These are phyloP conservation scores for Zelonia costaricensis DNA, from an alignment of 208 protist genomes.

Conservation along the genomic window DNA sequence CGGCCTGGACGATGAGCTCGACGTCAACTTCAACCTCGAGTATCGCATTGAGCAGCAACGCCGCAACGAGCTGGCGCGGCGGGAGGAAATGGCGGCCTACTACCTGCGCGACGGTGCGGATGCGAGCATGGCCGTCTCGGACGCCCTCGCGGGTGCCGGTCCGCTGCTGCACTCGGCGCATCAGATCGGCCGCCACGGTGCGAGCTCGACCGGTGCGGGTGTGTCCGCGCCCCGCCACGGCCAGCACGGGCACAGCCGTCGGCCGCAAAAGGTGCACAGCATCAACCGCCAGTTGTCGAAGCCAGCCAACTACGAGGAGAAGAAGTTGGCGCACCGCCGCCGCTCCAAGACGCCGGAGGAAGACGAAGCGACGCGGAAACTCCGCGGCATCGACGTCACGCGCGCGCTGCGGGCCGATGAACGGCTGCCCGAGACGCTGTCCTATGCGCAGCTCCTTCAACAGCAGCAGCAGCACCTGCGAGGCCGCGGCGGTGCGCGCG, in stretches of 20 bases:
- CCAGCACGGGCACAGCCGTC: background rate
- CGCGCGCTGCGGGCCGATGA: conserved; percentile 59
- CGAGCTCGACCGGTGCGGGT: background rate
- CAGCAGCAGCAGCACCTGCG: conserved; percentile 1
- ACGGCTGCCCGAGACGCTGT: conserved; percentile 58
- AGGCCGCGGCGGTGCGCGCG: background rate
- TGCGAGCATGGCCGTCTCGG: background rate
- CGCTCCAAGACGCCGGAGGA: conserved; percentile 43
- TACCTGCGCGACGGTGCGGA: conserved; percentile 58
- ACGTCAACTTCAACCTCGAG: conserved; percentile 39
- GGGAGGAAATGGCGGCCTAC: conserved; percentile 66
- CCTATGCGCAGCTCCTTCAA: conserved; percentile 52
- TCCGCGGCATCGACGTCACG: conserved; percentile 83
- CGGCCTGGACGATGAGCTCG: conserved; percentile 2
- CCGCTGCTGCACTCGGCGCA: conserved; percentile 2
- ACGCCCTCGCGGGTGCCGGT: conserved; percentile 1
- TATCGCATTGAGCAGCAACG: conserved; percentile 57
- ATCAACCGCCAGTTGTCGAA: conserved; percentile 72
- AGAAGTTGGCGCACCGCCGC: conserved; percentile 6
- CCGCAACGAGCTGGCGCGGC: conserved; percentile 40
- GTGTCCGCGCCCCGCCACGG: conserved; percentile 1
- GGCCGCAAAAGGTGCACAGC: conserved; percentile 30
- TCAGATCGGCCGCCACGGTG: conserved; percentile 8
- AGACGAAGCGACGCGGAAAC: conserved; percentile 75
- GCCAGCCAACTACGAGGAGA: conserved; percentile 47